Base-by-base conservation (phyloP, 2,329 filamentous ascomycete species). In the Gliomastix tumulicola region DNA sequence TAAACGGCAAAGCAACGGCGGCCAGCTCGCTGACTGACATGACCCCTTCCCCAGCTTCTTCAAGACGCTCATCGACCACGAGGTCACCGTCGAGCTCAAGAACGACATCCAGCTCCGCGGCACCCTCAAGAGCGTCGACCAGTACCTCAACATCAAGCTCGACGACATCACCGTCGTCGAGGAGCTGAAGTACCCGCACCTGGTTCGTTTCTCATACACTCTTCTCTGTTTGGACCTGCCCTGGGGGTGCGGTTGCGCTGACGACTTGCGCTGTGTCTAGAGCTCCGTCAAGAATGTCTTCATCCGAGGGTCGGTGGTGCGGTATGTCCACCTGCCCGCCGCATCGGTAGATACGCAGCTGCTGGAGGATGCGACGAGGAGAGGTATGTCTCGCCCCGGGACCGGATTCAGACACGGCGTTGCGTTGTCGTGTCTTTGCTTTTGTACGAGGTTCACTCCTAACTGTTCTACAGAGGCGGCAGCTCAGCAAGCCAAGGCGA, bases 121-220 rank as follows among this genome's bases (percentile, higher is more conserved):
- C 48, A 94, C 83, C 23, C 74, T 98, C 48, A 98, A 97, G 72
- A 94, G 86, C 56, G 90, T 98, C 48, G 92, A 98, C 60, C 92
- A 97, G 69, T 98, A 94, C 66, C 79, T 98, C 56, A 98, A 98
- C 68, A 96, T 98, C 68, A 97, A 97, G 71, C 79, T 98, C 35
- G 92, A 98, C 56, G 88, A 96, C 55, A 94, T 97, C 43, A 76
- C 82, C 44, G 90, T 97, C 21, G 76, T 95, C 19, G 89, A 98
- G 48, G 88, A 97, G 66, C 68, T 92, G 55, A 88, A 89, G 63
- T 97, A 96, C 59, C 92, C 92, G 35, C 92, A 98, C 63, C 65
- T 98, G 61, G 86, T 90, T 53, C n/a, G n/a, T n/a, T n/a, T n/a
- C n/a, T n/a, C n/a, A n/a, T n/a, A n/a, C n/a, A n/a, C n/a, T n/a